These are phyloP conservation scores for Candida ascalaphidarum DNA, from an alignment of 805 yeast genomes.

Conservation along the genomic window DNA sequence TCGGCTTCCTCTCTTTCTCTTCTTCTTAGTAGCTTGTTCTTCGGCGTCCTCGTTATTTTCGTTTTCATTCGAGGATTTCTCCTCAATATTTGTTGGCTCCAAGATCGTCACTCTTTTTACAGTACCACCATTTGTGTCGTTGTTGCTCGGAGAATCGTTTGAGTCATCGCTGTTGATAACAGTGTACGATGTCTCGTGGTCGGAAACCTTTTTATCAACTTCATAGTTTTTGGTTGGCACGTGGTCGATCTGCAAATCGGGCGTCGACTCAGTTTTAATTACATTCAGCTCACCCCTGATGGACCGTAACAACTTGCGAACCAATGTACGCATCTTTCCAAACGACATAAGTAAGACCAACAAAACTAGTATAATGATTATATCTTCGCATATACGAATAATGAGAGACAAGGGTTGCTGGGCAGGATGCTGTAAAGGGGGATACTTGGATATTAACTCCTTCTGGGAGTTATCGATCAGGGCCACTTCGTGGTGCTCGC, in stretches of 20 bases:
- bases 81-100: constrained; percentile 2
- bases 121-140: constrained; percentile 1
- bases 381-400: constrained; percentile 38
- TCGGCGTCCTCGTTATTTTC: constrained; percentile 3
- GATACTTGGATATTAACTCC: too few relatives aligned
- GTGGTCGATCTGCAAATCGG: constrained; percentile 3
- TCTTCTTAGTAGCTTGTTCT: constrained; percentile 30
- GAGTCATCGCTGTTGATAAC: too few relatives aligned
- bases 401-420: constrained; percentile 7
- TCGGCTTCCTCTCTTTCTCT: constrained; percentile 75
- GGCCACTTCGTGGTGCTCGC: neutral
- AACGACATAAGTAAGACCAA: constrained; percentile 25
- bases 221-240: too few relatives aligned
- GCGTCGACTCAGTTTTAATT: neutral
- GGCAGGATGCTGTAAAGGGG: too few relatives aligned
- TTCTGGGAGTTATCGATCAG: neutral
- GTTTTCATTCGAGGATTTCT: constrained; percentile 2
- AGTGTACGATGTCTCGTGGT: too few relatives aligned
- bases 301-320: constrained; percentile 3
- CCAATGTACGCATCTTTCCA: constrained; percentile 25
- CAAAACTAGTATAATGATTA: constrained; percentile 34
- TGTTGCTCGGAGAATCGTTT: too few relatives aligned
- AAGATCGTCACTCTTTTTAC: constrained; percentile 2
- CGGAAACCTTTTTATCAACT: constrained; percentile 6
- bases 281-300: too few relatives aligned